These are phyloP conservation scores for Cryptococcus jaspeensis DNA, from an alignment of 1,284 basidiomycete species.

Conservation along the genomic window DNA sequence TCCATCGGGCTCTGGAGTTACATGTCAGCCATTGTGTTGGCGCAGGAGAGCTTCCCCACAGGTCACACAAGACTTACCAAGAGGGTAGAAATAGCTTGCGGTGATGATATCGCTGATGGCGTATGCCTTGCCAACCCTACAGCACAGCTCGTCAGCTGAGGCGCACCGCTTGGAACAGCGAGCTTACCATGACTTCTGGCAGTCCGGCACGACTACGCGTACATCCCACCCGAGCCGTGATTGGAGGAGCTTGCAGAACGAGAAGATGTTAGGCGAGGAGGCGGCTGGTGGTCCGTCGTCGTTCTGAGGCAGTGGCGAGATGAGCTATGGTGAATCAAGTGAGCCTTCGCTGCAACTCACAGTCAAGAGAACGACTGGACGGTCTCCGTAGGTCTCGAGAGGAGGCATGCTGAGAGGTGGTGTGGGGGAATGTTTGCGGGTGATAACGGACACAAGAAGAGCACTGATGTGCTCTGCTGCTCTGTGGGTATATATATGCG, in stretches of 20 bases:
- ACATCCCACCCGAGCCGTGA: conserved; percentile 75
- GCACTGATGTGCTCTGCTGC: background rate
- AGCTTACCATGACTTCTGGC: conserved; percentile 77
- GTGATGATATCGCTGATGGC: conserved; percentile 74
- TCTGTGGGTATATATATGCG: no score
- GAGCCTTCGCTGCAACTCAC: conserved; percentile 24
- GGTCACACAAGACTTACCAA: conserved; percentile 51
- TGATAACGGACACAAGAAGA: background rate
- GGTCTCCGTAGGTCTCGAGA: conserved; percentile 29
- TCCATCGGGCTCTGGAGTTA: conserved; percentile 58
- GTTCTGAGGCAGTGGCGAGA: conserved; percentile 29
- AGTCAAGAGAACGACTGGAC: conserved; percentile 44
- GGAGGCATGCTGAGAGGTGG: conserved; percentile 26
- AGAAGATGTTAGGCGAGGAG: conserved; percentile 77
- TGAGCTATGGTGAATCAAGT: conserved; percentile 8
- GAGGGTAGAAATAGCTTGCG: conserved; percentile 80
- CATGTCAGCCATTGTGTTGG: background rate
- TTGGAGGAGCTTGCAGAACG: conserved; percentile 68
- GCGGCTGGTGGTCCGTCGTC: conserved; percentile 81
- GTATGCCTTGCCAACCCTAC: conserved; percentile 69
- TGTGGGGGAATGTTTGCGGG: background rate
- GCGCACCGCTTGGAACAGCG: background rate
- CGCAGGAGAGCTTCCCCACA: background rate
- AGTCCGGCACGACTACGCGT: conserved; percentile 80
- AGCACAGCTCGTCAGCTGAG: background rate